These are phyloP conservation scores for Fonsecaea monophora DNA, from an alignment of 2,329 filamentous ascomycete species.

Conservation along the genomic window DNA sequence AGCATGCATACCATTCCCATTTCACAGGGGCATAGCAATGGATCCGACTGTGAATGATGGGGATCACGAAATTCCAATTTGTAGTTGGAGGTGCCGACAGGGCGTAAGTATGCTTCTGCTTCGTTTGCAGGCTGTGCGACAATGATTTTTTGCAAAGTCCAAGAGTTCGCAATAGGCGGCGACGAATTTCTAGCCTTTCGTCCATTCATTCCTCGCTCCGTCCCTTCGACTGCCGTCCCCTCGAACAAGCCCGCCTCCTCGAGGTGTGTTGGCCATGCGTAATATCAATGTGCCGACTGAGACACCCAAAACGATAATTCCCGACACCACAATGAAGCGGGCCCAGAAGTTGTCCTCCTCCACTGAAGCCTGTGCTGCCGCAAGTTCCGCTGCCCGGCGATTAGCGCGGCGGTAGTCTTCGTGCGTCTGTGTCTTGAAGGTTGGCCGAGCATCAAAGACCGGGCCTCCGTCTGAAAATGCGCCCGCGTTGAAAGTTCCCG, in stretches of 20 bases:
- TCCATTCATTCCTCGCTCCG: slow-evolving; percentile 31
- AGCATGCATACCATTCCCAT: too few species aligned
- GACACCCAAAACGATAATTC: slow-evolving; percentile 47
- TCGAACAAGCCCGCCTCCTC: slow-evolving; percentile 35
- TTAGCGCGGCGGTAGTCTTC: slow-evolving; percentile 62
- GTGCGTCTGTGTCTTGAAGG: slow-evolving; percentile 74
- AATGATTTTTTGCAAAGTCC: too few species aligned
- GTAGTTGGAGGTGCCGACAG: background rate
- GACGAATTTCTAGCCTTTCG: slow-evolving; percentile 25
- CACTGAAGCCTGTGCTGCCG: slow-evolving; percentile 44
- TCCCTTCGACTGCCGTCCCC: slow-evolving; percentile 38
- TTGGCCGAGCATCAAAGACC: slow-evolving; percentile 76
- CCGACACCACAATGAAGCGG: slow-evolving; percentile 49
- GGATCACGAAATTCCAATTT: background rate
- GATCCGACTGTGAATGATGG: too few species aligned
- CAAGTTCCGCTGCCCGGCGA: slow-evolving; percentile 48
- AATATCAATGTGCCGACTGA: slow-evolving; percentile 42
- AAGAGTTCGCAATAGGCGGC: background rate
- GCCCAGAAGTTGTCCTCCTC: slow-evolving; percentile 47
- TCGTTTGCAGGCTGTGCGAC: too few species aligned
- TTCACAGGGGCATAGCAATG: too few species aligned
- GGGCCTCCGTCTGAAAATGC: slow-evolving; percentile 40
- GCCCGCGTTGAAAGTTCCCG: slow-evolving; percentile 33
- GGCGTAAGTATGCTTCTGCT: too few species aligned
- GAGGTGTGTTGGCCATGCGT: slow-evolving; percentile 23